Percentiles rank a stretch among this genome's conserved stretches.
phyloP scores from a whole-genome alignment of 1,284 basidiomycete species.

The Sphaerobolus stellatus region DNA sequence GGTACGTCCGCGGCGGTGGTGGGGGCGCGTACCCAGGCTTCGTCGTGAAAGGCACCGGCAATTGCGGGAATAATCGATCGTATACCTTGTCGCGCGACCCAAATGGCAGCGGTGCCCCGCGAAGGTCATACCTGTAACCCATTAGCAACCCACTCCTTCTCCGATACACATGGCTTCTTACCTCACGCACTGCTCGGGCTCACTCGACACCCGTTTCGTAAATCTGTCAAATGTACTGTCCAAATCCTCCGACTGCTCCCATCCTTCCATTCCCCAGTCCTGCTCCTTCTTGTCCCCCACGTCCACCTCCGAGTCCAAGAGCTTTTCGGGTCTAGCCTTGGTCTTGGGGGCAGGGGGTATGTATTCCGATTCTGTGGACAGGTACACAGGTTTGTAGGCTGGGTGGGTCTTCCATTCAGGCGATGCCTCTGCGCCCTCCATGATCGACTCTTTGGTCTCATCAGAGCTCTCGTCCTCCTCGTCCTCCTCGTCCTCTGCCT shows the following conservation, averaged over 20 bases:
- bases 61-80: conserved; percentile 63
- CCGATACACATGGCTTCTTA: conserved; percentile 29
- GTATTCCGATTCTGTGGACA: conserved; percentile 71
- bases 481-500: conserved; percentile 29
- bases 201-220: conserved; percentile 60
- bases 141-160: not conserved
- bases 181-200: conserved; percentile 79
- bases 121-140: conserved; percentile 68
- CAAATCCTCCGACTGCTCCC: conserved; percentile 73
- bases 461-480: conserved; percentile 36
- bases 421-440: conserved; percentile 1
- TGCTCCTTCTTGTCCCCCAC: conserved; percentile 42
- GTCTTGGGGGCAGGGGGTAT: conserved; percentile 55
- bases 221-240: conserved; percentile 83
- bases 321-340: conserved; percentile 9
- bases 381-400: conserved; percentile 63
- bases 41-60: conserved; percentile 38
- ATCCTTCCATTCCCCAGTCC: conserved; percentile 64
- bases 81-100: conserved; percentile 62
- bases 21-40: conserved; percentile 56
- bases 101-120: conserved; percentile 73
- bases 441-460: conserved; percentile 20
- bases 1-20: conserved; percentile 44
- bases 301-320: conserved; percentile 17
- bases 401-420: conserved; percentile 36